Conservation (phyloP, 1,284 basidiomycete genomes). For the Tylopilus sp. region DNA sequence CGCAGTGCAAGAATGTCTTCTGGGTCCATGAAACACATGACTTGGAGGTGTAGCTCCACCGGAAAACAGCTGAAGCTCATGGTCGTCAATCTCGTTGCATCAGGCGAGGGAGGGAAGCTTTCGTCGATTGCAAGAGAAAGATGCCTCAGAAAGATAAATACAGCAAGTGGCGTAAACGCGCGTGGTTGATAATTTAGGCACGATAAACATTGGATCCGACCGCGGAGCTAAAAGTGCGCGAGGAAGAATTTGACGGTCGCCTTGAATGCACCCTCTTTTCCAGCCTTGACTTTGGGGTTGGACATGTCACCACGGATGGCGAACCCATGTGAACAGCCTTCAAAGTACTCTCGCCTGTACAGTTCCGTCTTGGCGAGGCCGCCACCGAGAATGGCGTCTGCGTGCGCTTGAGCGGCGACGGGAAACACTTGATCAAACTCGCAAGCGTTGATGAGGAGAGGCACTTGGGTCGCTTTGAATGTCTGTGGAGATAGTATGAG, state of each 20-base stretch:
- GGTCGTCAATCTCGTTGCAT: neutral
- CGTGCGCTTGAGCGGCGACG: conserved; percentile 22
- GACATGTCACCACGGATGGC: conserved; percentile 38
- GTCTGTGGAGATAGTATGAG: conserved; percentile 19
- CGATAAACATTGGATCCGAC: neutral
- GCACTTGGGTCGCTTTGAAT: conserved; percentile 33
- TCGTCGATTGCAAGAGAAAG: conserved; percentile 3
- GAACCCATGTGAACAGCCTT: conserved; percentile 46
- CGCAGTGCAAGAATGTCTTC: conserved; percentile 17
- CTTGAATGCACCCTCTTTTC: conserved; percentile 61
- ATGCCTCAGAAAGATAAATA: neutral
- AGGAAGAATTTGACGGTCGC: conserved; percentile 50
- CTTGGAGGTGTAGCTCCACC: conserved; percentile 12
- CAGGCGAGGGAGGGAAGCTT: neutral
- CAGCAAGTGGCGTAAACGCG: neutral
- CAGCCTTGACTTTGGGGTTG: conserved; percentile 44
- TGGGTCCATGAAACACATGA: conserved; percentile 13
- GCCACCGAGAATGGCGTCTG: conserved; percentile 40
- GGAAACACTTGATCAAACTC: conserved; percentile 35
- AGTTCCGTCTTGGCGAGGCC: conserved; percentile 40
- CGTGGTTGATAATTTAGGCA: conserved; percentile 19
- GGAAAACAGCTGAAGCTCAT: conserved; percentile 4
- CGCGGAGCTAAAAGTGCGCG: neutral
- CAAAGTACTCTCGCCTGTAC: conserved; percentile 43
- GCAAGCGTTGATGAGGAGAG: conserved; percentile 43